Conservation (phyloP, 208 protist genomes). For the Wallacemonas collosoma region DNA sequence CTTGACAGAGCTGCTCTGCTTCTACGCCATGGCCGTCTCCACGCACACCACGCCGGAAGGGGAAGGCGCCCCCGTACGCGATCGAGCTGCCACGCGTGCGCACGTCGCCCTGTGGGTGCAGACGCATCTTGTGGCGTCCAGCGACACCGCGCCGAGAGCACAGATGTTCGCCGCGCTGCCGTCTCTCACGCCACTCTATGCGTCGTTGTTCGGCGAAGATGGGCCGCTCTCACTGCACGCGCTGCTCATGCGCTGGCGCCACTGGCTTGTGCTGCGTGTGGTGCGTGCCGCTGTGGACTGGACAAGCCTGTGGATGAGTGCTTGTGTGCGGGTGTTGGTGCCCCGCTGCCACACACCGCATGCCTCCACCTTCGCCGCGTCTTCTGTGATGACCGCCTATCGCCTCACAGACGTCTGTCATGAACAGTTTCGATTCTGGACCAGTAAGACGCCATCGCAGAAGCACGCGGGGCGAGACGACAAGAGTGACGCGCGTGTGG, state of each 20-base stretch:
- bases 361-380: background rate
- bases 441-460: too few relatives aligned
- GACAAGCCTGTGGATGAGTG: constrained; percentile 1
- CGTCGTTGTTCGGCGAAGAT: background rate
- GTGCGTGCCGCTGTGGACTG: background rate
- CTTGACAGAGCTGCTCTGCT: background rate
- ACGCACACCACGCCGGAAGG: background rate
- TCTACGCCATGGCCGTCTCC: background rate
- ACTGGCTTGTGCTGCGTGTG: constrained; percentile 2
- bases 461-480: too few relatives aligned
- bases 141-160: background rate
- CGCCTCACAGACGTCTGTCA: constrained; percentile 1
- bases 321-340: background rate
- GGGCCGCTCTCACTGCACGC: background rate
- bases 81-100: background rate
- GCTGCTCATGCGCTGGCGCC: background rate
- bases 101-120: background rate
- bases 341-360: background rate
- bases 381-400: background rate
- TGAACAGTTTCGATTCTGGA: constrained; percentile 2
- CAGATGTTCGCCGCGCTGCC: background rate
- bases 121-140: background rate
- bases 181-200: background rate
- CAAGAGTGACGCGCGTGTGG: background rate
- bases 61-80: background rate